These are phyloP conservation scores for Nymphaea thermarum DNA, from an alignment of 164 flowering plant genomes.

Conservation along the genomic window DNA sequence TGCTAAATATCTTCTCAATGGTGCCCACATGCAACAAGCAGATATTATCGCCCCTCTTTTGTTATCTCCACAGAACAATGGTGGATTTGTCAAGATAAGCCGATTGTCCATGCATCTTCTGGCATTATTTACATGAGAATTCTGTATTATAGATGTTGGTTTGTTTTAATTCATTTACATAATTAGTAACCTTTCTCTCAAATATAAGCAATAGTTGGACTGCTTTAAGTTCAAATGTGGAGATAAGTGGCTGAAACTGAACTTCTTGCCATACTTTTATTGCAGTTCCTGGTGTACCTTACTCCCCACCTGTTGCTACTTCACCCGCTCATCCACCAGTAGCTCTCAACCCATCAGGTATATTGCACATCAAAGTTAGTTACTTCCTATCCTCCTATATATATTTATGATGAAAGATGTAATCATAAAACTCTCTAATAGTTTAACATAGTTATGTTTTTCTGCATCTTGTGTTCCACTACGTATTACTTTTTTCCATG, in stretches of 20 bases:
- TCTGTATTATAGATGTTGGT: background rate
- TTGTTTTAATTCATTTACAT: background rate
- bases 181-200: background rate
- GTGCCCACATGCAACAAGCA: too few relatives aligned
- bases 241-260: too few relatives aligned
- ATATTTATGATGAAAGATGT: too few relatives aligned
- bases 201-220: too few relatives aligned
- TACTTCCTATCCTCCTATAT: background rate
- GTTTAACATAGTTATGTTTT: too few relatives aligned
- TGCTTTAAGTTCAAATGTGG: too few relatives aligned
- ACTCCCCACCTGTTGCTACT: constrained; percentile 29
- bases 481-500: background rate
- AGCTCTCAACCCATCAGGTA: constrained; percentile 37
- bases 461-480: background rate
- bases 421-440: too few relatives aligned
- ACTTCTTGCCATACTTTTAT: background rate
- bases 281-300: constrained; percentile 87
- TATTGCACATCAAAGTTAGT: background rate
- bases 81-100: too few relatives aligned
- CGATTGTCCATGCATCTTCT: too few relatives aligned
- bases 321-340: constrained; percentile 39
- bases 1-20: too few relatives aligned
- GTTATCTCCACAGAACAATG: too few relatives aligned
- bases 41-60: too few relatives aligned
- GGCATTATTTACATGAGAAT: background rate